Base-by-base conservation (phyloP, 306 rosid genomes). In the Prunus mira region DNA sequence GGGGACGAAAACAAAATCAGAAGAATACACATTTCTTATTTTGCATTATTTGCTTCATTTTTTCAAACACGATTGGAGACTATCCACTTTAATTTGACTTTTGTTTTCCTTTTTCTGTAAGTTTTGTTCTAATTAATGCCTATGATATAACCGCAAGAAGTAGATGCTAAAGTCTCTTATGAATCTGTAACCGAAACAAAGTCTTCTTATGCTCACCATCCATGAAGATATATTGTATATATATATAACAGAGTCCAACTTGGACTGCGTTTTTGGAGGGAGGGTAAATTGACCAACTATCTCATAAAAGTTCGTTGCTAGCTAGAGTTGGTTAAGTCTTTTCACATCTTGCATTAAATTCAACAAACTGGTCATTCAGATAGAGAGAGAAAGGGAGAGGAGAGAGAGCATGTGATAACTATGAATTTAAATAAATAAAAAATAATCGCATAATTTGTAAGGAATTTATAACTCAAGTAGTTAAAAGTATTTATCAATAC, bases 41-140 rank as follows among this genome's bases (percentile, higher is more conserved):
- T 60, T 25, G 9, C 52, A 28, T 46, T 12, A 72, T 24, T 41
- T 57, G 15, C 66, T n/a, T 24, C 2, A 71, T 11, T 5, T 52
- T 71, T 52, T 56, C 76, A 72, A 72, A 72, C 76, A 24, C 67
- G 14, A 41, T 41, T 17, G 55, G 9, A 57, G 27, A 72, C 32
- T 56, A 43, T 41, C 67, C 67, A 58, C 19, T 38, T 41, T 56
- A n/a, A 27, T 34, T 41, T 57, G 76, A 58, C 56, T 57, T 43
- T 20, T 34, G 1, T 4, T 12, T 25, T 65, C 4, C 4, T 3
- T 28, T 7, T 7, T 27, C 8, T 47, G 15, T 12, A 47, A 11
- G 30, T 17, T 15, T 52, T 52, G 57, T 47, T 47, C 5, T 14
- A 17, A 13, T 17, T 14, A 19, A 50, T 8, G 45, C 46, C 50